Conservation (phyloP, 495 filamentous ascomycete genomes). For the Neurospora sublineolata region DNA sequence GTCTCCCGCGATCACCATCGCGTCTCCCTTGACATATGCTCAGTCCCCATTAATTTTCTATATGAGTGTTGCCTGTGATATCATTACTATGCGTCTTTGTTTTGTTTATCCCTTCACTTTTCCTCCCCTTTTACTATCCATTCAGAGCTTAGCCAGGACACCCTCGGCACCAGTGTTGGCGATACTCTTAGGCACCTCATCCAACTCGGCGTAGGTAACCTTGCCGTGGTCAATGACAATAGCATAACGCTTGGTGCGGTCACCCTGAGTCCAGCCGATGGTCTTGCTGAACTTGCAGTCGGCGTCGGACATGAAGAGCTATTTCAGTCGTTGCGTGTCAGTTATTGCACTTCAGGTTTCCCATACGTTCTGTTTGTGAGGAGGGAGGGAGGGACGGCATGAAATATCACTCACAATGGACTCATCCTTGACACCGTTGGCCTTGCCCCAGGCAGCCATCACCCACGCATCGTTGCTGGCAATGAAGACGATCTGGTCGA, state of each 20-base stretch:
- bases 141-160: conserved; percentile 56
- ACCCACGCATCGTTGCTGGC: conserved; percentile 87
- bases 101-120: background rate
- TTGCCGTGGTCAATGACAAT: conserved; percentile 84
- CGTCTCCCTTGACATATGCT: background rate
- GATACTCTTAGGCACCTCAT: conserved; percentile 56
- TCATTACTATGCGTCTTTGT: background rate
- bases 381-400: background rate
- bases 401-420: conserved; percentile 52
- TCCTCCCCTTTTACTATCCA: background rate
- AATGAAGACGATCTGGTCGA: conserved; percentile 75
- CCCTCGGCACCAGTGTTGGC: conserved; percentile 64
- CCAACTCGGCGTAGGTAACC: conserved; percentile 75
- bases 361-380: background rate
- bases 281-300: conserved; percentile 66
- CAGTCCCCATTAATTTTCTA: background rate
- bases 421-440: conserved; percentile 70
- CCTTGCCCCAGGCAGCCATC: conserved; percentile 94
- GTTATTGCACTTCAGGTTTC: background rate
- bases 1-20: background rate
- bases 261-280: conserved; percentile 69
- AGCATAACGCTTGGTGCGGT: conserved; percentile 70
- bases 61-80: background rate
- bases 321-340: conserved; percentile 3
- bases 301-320: conserved; percentile 82